Evolutionary conservation across 2,329 filamentous ascomycete genomes (phyloP).

Genomic region (Sporothrix schenckii): DNA sequence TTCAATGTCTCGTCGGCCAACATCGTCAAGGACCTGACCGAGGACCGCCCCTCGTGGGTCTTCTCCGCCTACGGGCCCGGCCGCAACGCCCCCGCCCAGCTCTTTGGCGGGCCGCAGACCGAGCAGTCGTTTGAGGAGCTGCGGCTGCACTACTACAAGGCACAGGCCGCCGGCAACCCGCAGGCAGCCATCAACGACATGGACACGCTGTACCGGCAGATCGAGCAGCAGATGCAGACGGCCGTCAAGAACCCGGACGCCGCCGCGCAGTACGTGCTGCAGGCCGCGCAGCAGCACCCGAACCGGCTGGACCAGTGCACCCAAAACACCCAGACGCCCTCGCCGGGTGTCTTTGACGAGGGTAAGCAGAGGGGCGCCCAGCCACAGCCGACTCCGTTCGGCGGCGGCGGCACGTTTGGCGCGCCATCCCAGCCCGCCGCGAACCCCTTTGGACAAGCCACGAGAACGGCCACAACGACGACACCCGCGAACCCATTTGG

Average conservation of each 20-base stretch:
- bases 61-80: conserved; percentile 84
- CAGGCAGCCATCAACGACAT: conserved; percentile 61
- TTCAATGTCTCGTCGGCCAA: conserved; percentile 60
- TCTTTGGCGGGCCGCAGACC: conserved; percentile 76
- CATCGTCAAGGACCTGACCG: conserved; percentile 68
- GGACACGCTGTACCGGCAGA: conserved; percentile 63
- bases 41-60: conserved; percentile 79
- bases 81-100: conserved; percentile 73
- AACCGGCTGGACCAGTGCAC: conserved; percentile 70
- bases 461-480: background rate
- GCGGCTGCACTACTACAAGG: conserved; percentile 69
- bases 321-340: conserved; percentile 48
- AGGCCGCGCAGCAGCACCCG: conserved; percentile 69
- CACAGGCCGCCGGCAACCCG: conserved; percentile 62
- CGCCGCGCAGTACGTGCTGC: conserved; percentile 70
- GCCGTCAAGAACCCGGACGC: conserved; percentile 70
- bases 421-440: conserved; percentile 35
- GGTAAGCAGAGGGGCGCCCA: conserved; percentile 41
- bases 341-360: conserved; percentile 51
- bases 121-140: conserved; percentile 92
- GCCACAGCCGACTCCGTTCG: conserved; percentile 20
- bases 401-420: conserved; percentile 32
- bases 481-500: background rate
- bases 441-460: background rate
- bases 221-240: conserved; percentile 71